Evolutionary conservation across 371 early-diverging fungal genomes (phyloP), one percentile per base, ranked within the genome.

Genomic region (Mortierella sp.): DNA sequence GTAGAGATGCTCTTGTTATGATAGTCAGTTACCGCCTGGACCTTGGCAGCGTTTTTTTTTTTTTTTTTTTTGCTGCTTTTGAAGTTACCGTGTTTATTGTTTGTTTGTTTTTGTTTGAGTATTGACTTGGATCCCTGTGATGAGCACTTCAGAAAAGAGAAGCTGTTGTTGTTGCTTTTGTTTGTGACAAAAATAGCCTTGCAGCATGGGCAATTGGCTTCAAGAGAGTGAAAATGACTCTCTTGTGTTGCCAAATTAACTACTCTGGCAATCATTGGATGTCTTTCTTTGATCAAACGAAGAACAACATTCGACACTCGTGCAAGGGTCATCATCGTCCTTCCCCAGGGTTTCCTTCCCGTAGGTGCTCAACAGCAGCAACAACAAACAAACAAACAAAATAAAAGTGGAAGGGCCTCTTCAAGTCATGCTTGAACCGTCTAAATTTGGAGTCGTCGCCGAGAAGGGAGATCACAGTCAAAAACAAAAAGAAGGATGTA

Each of bases 111-210:
- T 7, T 53, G 7, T 52, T 8, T 26, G 24, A 11, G 29, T 53
- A 13, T 53, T 53, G 26, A 16, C 16, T 31, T 55, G 55, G 31
- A 31, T 31, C 55, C 55, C 16, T 16, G 29, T 55, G 13, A 16
- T 26, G 55, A 55, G 55, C 55, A 10, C 3, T 10, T 14, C 16
- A 31, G 14, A 55, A 55, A 31, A 31, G 4, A 53, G 29, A 53
- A 9, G 4, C 26, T 61, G 26, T 29, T 34, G 1, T 61, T 26
- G 37, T 34, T 34, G 31, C 29, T 63, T 44, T 65, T 44, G 43
- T 65, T 65, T 65, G 65, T 39, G 65, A 64, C 64, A 64, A 37
- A 64, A 64, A 37, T 64, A 37, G 39, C 26, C 44, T 44, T 41
- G 19, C 26, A 29, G 40, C 22, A 24, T 22, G 14, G 43, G 45